Evolutionary conservation across 768 basidiomycete species (phyloP), one percentile per base, ranked within the genome.

Genomic region (Boletus subcaerulescens): DNA sequence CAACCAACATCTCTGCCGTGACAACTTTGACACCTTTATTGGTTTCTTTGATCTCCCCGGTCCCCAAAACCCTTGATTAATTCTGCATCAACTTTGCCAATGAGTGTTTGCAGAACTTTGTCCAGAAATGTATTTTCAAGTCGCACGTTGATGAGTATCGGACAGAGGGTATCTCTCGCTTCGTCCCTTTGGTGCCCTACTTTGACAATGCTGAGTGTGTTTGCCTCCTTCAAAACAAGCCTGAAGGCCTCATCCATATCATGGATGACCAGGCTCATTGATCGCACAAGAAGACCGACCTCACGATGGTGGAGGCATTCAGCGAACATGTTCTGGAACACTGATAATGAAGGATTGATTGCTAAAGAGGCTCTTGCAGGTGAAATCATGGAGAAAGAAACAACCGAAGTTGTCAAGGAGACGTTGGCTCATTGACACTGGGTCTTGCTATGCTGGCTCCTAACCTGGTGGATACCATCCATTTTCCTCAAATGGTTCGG

Each of bases 61-160:
- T 6, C 82, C 89, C 5, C 93, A 97, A 71, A 95, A 97, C 72
- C 7, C 83, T 99, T 45, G 94, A 99, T 68, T 93, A 98, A 59
- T 93, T 98, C 70, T 91, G 90, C 71, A 80, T 98, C 77, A 99
- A 98, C 73, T 95, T 93, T 62, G 93, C 95, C 55, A 94, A 94
- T 63, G 97, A 99, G 68, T 85, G 91, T 2, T 70, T 98, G 17
- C 93, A 95, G 48, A 77, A 84, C 60, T 97, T 89, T 77, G 78
- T 88, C 11, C 86, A 93, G 68, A 85, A 45, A 5, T 22, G n/a
- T 0, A 38, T 52, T 22, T 95, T 94, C 69, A 92, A 94, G 70
- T 77, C 77, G 9, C 86, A 93, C 58, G 82, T 87, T 17, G 83
- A 82, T 52, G 93, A 98, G 70, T 95, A 95, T 73, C 80, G 78